Conservation (phyloP, 139 green algal species). For the Coelastrella sp. region DNA sequence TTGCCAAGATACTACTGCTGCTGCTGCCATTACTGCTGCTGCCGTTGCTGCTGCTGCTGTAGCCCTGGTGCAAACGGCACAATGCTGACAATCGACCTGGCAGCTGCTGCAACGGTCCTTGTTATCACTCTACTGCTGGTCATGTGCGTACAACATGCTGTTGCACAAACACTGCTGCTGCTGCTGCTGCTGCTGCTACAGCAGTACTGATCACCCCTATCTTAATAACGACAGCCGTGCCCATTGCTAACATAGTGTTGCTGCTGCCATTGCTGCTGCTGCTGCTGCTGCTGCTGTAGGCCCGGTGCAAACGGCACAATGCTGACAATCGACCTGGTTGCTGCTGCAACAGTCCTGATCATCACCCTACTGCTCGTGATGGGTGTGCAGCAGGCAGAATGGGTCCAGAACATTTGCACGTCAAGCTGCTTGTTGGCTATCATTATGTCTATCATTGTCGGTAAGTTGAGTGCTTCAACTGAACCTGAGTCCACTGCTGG, state of each 20-base stretch:
- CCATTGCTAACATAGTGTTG: neutral
- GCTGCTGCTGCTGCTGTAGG: neutral
- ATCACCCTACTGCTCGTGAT: constrained; percentile 33
- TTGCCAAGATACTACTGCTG: neutral
- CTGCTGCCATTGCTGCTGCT: neutral
- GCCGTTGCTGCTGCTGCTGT: neutral
- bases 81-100: constrained; percentile 18
- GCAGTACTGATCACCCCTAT: no score
- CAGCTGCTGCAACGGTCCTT: constrained; percentile 22
- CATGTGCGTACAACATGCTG: constrained; percentile 14
- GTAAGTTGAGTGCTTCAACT: neutral
- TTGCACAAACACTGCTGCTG: no score
- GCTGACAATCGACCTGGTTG: constrained; percentile 34
- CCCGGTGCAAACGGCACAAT: neutral
- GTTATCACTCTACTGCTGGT: constrained; percentile 39
- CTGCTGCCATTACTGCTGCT: neutral
- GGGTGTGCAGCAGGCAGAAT: constrained; percentile 40
- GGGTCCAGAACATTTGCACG: constrained; percentile 30
- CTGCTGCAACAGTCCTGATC: constrained; percentile 21
- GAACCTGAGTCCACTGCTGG: neutral
- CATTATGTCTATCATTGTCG: constrained; percentile 40
- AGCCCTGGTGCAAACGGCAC: constrained; percentile 5
- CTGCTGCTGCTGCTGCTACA: no score
- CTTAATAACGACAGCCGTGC: no score
- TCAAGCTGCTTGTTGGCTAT: constrained; percentile 35